Percentiles rank a stretch among this genome's conserved stretches.
These are phyloP conservation scores for Fusarium scirpi DNA, from an alignment of 2,329 filamentous ascomycete genomes.

Conservation along the genomic window DNA sequence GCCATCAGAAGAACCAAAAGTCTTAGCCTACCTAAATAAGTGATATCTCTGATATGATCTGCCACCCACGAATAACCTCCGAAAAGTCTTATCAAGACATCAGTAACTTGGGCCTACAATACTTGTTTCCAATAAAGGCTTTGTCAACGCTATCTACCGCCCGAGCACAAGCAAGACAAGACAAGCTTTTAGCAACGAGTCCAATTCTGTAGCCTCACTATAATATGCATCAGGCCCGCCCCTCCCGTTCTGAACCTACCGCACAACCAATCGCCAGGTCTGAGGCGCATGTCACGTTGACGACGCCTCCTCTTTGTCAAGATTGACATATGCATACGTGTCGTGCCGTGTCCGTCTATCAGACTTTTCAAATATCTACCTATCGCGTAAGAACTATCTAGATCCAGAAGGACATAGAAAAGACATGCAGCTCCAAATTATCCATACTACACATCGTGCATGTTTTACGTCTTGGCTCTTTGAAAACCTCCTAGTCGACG, in stretches of 20 bases:
- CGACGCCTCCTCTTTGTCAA: slow-evolving; percentile 29
- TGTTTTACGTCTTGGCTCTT: slow-evolving; percentile 12
- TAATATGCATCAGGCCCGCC: slow-evolving; percentile 21
- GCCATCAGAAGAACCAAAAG: slow-evolving; percentile 1
- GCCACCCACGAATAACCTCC: neutral
- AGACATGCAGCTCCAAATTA: slow-evolving; percentile 1
- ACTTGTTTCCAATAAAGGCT: neutral
- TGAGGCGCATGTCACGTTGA: slow-evolving; percentile 36
- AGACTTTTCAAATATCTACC: neutral
- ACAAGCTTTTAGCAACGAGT: neutral
- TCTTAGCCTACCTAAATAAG: neutral
- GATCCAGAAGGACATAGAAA: slow-evolving; percentile 17
- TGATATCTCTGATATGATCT: neutral
- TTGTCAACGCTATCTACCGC: neutral
- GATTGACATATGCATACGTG: neutral
- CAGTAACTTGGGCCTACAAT: neutral
- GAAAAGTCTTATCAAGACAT: neutral
- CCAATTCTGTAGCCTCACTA: neutral
- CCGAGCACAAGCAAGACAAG: neutral
- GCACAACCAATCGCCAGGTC: slow-evolving; percentile 27
- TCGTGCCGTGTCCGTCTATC: slow-evolving; percentile 8
- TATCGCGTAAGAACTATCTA: slow-evolving; percentile 17
- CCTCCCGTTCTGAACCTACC: slow-evolving; percentile 6
- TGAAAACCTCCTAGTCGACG: slow-evolving; percentile 1
- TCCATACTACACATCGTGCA: slow-evolving; percentile 10